Evolutionary conservation across 129 eudicot genomes (phyloP), one percentile per base, ranked within the genome.

Genomic region (Oenanthe sinensis): DNA sequence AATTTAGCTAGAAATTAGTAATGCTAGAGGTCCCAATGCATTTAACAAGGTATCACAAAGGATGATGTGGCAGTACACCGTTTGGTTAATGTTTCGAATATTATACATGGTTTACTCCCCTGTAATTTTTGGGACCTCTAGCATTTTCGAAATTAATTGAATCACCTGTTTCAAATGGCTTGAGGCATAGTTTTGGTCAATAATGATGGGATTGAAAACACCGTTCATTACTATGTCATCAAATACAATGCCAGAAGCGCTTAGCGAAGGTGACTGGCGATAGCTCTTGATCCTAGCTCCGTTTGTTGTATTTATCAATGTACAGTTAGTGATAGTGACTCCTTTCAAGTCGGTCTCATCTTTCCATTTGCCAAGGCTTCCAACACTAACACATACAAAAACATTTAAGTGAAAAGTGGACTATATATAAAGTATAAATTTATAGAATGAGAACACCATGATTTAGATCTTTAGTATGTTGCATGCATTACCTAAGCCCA

Each of bases 261-360:
- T 7, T 9, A 84, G 70, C n/a, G 50, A 15, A 2, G 84, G 81
- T 0, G 87, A 82, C 17, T 40, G 79, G 0, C 74, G 81, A 78
- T 71, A 89, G 8, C 86, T 78, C 43, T 89, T 89, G 79, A 89
- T 87, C 79, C 90, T 87, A 40, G 78, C 84, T 9, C 87, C 87
- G 39, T 77, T 84, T 68, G 81, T 80, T 62, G 87, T 84, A 8
- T 74, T 74, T n/a, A 30, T 80, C 44, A 84, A 43, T 10, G 83
- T 84, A 71, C 87, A 84, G 9, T 84, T 84, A 20, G 71, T 79
- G 5, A 84, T 47, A 15, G 30, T 72, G 37, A 84, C 22, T 44
- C 83, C 83, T 33, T 28, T 52, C 44, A 84, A 77, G 44, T 81
- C 78, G 22, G 6, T 20, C 75, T 79, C 83, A 2, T 22, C 42